Percentiles rank a stretch among this genome's conserved stretches.
Conservation (phyloP, 2,329 filamentous ascomycete species). For the Alternaria ethzedia region DNA sequence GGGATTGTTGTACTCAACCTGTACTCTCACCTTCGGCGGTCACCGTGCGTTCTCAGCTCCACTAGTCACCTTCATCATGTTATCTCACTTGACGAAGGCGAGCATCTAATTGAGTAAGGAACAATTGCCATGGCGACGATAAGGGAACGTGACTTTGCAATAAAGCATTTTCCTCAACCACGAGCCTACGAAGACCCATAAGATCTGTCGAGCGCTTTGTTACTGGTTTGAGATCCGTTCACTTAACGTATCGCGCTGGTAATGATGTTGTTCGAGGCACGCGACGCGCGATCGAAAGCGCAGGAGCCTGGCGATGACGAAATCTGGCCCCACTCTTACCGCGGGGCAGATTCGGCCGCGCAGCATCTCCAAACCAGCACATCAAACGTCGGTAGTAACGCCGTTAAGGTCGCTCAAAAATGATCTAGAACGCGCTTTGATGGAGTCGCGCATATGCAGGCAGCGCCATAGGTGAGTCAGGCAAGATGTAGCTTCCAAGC, state of each 20-base stretch:
- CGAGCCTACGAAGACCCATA: neutral
- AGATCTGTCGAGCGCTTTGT: neutral
- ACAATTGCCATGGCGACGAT: neutral
- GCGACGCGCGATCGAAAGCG: neutral
- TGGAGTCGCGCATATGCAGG: neutral
- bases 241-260: neutral
- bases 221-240: neutral
- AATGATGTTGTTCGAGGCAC: neutral
- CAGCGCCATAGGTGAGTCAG: conserved; percentile 11
- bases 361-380: neutral
- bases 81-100: neutral
- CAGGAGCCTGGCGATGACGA: neutral
- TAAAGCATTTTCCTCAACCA: neutral
- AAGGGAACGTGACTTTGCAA: neutral
- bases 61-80: neutral
- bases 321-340: neutral
- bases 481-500: neutral
- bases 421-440: neutral
- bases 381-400: neutral
- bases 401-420: neutral
- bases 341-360: conserved; percentile 10
- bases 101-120: neutral
- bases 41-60: neutral
- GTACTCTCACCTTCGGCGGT: neutral
- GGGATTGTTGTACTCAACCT: neutral